Conservation (phyloP, 2,329 filamentous ascomycete genomes). For the Colletotrichum tropicale region DNA sequence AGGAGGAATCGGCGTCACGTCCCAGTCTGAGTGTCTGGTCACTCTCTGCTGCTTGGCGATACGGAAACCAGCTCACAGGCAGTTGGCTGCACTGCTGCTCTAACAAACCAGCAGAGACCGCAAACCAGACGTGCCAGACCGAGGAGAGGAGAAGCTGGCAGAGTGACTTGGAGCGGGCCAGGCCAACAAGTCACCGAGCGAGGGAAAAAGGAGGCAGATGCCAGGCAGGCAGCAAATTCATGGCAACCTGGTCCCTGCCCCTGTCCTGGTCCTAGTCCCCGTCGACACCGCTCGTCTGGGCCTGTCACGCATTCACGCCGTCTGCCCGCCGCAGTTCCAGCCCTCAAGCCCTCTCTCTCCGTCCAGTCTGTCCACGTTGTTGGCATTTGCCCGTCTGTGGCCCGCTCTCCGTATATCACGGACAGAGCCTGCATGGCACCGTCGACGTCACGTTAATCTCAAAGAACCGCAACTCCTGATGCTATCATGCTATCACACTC, state of each 20-base stretch:
- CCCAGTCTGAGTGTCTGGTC: not conserved
- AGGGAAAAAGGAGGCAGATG: not conserved
- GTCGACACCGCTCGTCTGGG: slow-evolving; percentile 9
- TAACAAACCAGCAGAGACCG: not conserved
- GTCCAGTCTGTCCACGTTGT: not conserved
- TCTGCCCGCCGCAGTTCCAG: not conserved
- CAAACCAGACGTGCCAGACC: not conserved
- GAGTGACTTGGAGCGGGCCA: not conserved
- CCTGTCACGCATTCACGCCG: not conserved
- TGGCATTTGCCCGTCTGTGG: not conserved
- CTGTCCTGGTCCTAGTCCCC: not conserved
- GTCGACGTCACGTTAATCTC: not conserved
- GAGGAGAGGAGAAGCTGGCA: not conserved
- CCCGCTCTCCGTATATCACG: not conserved
- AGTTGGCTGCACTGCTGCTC: not conserved
- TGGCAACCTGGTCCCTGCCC: not conserved
- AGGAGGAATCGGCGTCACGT: not conserved
- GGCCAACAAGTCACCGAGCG: not conserved
- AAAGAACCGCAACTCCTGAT: not conserved
- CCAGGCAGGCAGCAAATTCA: not conserved
- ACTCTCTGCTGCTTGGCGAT: not conserved
- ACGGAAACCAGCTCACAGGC: not conserved
- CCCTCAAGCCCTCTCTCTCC: not conserved
- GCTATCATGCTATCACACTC: not conserved
- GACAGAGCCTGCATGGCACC: not conserved